Evolutionary conservation across 495 filamentous ascomycete species (phyloP).

Genomic region (Cercophora newfieldiana): DNA sequence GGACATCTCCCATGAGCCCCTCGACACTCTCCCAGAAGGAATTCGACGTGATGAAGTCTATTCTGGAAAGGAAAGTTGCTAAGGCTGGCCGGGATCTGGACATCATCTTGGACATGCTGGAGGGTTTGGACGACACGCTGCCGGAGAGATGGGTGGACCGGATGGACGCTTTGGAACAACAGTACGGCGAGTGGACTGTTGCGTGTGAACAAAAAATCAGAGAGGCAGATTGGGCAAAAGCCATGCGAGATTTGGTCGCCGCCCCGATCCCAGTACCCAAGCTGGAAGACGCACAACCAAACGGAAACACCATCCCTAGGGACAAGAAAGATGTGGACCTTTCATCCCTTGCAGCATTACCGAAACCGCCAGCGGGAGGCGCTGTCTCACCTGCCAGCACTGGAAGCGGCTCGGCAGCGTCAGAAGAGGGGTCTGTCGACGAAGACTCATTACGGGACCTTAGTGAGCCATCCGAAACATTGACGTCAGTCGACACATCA

Average conservation of each 20-base stretch:
- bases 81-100: constrained; percentile 74
- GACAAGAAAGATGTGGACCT: neutral
- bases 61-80: constrained; percentile 68
- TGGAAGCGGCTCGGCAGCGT: neutral
- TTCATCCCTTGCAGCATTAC: neutral
- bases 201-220: constrained; percentile 42
- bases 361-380: neutral
- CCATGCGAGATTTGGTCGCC: constrained; percentile 11
- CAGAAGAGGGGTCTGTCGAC: neutral
- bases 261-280: neutral
- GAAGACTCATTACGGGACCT: constrained; percentile 8
- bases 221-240: constrained; percentile 33
- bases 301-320: neutral
- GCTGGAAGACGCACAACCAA: neutral
- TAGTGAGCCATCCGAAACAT: constrained; percentile 8
- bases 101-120: constrained; percentile 77
- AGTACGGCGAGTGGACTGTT: constrained; percentile 75
- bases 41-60: constrained; percentile 60
- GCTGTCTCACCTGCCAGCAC: constrained; percentile 2
- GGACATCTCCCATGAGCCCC: constrained; percentile 11
- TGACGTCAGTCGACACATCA: constrained; percentile 13
- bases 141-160: constrained; percentile 86
- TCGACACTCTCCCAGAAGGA: constrained; percentile 48
- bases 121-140: constrained; percentile 77
- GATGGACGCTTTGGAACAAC: constrained; percentile 75